phyloP scores from a whole-genome alignment of 805 yeast species.

The Suhomyces sp. region DNA sequence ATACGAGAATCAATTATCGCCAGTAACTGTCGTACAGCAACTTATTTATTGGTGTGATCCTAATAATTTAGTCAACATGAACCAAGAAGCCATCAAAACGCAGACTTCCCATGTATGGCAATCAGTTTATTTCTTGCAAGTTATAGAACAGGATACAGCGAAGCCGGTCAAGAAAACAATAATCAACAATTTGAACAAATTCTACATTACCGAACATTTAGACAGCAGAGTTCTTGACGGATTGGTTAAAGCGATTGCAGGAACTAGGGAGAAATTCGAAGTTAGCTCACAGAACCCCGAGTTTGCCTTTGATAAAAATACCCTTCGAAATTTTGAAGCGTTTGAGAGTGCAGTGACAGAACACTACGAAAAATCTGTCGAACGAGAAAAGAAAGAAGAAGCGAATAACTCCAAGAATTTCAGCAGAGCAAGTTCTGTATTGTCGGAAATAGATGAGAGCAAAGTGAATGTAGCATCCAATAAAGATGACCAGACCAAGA shows the following conservation, averaged over 20 bases:
- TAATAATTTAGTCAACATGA: slow-evolving; percentile 50
- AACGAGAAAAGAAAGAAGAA: slow-evolving; percentile 14
- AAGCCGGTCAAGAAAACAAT: slow-evolving; percentile 54
- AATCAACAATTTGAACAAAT: slow-evolving; percentile 47
- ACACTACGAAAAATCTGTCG: slow-evolving; percentile 22
- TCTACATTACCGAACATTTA: slow-evolving; percentile 31
- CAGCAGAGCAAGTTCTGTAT: slow-evolving; percentile 10
- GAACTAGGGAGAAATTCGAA: slow-evolving; percentile 27
- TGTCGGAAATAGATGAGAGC: slow-evolving; percentile 14
- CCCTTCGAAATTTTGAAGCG: slow-evolving; percentile 29
- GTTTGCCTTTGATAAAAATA: slow-evolving; percentile 31
- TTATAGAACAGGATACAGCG: slow-evolving; percentile 49
- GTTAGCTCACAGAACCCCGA: slow-evolving; percentile 22
- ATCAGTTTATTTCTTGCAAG: slow-evolving; percentile 51
- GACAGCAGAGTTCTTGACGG: slow-evolving; percentile 31
- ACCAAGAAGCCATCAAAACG: slow-evolving; percentile 37
- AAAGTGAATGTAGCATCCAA: slow-evolving; percentile 15
- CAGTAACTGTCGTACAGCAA: slow-evolving; percentile 57
- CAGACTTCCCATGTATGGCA: slow-evolving; percentile 56
- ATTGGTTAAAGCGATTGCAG: slow-evolving; percentile 32
- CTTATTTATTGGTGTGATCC: slow-evolving; percentile 87
- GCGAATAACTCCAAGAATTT: background rate
- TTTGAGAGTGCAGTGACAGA: slow-evolving; percentile 27
- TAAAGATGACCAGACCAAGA: slow-evolving; percentile 7
- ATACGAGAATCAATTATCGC: slow-evolving; percentile 29